A percentile compares a stretch with the other conserved stretches of the same genome.
These are phyloP conservation scores for Vanilla planifolia DNA, from an alignment of 106 monocot species.

Conservation along the genomic window DNA sequence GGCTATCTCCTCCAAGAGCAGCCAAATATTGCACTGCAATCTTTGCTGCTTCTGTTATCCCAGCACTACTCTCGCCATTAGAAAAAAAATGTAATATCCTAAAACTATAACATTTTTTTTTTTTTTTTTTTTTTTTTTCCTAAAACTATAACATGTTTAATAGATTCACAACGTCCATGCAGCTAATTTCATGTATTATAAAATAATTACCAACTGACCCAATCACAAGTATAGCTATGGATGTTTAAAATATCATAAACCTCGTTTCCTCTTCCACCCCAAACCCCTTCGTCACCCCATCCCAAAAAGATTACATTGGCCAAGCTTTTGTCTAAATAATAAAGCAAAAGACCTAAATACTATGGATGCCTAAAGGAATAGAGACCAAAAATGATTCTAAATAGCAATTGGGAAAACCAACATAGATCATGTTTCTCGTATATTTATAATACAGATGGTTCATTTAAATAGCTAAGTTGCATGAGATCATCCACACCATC, in stretches of 20 bases:
- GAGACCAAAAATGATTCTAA: neutral
- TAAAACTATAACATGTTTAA: too few relatives aligned
- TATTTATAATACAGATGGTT: slow-evolving; percentile 96
- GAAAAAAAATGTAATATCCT: slow-evolving; percentile 6
- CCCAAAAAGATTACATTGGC: too few relatives aligned
- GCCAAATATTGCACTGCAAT: slow-evolving; percentile 99
- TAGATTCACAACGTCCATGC: too few relatives aligned
- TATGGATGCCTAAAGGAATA: neutral
- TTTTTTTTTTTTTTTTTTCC: too few relatives aligned
- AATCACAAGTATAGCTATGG: too few relatives aligned
- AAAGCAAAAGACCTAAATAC: neutral
- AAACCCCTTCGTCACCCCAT: too few relatives aligned
- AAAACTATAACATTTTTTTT: too few relatives aligned
- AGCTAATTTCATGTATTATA: too few relatives aligned
- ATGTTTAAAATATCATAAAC: too few relatives aligned
- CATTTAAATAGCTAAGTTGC: slow-evolving; percentile 96
- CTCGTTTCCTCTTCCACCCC: too few relatives aligned
- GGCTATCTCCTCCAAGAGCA: slow-evolving; percentile 89
- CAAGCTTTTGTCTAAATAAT: slow-evolving; percentile 77
- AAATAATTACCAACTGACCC: too few relatives aligned
- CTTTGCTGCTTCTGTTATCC: slow-evolving; percentile 97
- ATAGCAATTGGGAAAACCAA: slow-evolving; percentile 37
- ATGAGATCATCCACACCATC: slow-evolving; percentile 94
- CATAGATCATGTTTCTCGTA: slow-evolving; percentile 75
- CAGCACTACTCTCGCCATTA: slow-evolving; percentile 97